Base-by-base conservation (phyloP, 768 basidiomycete genomes). In the Termitomyces sp. region DNA sequence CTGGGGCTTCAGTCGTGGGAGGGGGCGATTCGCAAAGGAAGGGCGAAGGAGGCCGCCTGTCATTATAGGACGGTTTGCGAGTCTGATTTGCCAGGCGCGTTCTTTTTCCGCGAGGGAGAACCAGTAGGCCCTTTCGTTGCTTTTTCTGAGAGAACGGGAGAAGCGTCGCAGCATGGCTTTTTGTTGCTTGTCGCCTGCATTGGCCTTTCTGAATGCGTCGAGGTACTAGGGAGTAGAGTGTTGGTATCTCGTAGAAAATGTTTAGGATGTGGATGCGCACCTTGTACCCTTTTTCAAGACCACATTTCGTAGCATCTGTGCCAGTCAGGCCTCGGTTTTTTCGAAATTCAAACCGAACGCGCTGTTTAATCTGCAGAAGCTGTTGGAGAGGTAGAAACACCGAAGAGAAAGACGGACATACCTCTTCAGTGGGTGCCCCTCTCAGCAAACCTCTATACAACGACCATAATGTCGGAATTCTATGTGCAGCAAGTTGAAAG, bases 1-100 rank as follows among this genome's bases (percentile, higher is more conserved):
- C 63, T 96, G 93, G 0, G 91, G 92, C 44, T 81, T 85, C 66
- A 97, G 76, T 0, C 91, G 85, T 0, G 93, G 93, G 15, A 97
- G 81, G 1, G 93, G 91, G 0, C 75, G 78, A 69, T 93, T 85
- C 73, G 74, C 84, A 8, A 83, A 55, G 0, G 88, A 79, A 0
- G 92, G 82, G 12, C 84, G 85, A n/a, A 93, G 69, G 70, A 84
- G 83, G 2, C 79, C 81, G 5, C 92, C 90, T 7, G 91, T 93
- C 61, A 93, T 73, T 38, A 89, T 86, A 13, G 90, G 87, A 4
- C 86, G 83, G 22, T 78, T 81, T 40, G 76, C 79, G 42, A 90
- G 74, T 24, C 76, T 76, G 8, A 78, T 66, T 60, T 80, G 80
- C 78, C 86, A 89, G 57, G 80, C 82, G 87, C 91, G 62, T 40